Conservation (phyloP, 148 eudicot species). For the Persicaria maculosa region DNA sequence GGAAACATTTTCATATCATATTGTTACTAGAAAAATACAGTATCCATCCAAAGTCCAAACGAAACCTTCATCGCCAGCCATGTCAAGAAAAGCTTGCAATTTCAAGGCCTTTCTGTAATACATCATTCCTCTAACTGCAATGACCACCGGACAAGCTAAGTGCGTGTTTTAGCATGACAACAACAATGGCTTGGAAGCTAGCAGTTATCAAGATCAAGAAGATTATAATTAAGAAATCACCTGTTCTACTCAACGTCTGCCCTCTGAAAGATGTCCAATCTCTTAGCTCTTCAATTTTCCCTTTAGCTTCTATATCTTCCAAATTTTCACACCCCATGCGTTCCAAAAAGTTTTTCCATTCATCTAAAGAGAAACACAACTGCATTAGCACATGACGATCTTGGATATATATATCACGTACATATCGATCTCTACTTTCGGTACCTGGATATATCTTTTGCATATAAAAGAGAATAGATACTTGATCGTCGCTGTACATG, state of each 20-base stretch:
- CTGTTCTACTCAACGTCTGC: slow-evolving; percentile 90
- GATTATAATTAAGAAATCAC: slow-evolving; percentile 20
- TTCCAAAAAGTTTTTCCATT: slow-evolving; percentile 86
- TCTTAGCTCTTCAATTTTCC: slow-evolving; percentile 56
- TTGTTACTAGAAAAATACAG: too few relatives aligned
- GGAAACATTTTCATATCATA: too few relatives aligned
- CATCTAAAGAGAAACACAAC: slow-evolving; percentile 35
- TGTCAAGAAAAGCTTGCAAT: slow-evolving; percentile 96
- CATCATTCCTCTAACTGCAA: slow-evolving; percentile 97
- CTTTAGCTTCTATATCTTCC: slow-evolving; percentile 28
- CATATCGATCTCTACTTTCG: background rate
- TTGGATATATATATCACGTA: background rate
- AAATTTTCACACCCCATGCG: slow-evolving; percentile 45
- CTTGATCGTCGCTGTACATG: slow-evolving; percentile 60
- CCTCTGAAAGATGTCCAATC: slow-evolving; percentile 90
- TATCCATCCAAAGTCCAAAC: too few relatives aligned
- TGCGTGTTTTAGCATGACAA: background rate
- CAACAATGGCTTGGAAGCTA: background rate
- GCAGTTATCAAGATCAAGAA: background rate
- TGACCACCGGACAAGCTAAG: background rate
- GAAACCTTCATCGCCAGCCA: slow-evolving; percentile 87
- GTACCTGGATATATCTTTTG: slow-evolving; percentile 90
- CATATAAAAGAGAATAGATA: slow-evolving; percentile 81
- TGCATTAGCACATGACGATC: background rate
- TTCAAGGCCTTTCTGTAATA: slow-evolving; percentile 82